Conservation (phyloP, 352 stramenopile genomes). For the Globisporangium okanoganense region DNA sequence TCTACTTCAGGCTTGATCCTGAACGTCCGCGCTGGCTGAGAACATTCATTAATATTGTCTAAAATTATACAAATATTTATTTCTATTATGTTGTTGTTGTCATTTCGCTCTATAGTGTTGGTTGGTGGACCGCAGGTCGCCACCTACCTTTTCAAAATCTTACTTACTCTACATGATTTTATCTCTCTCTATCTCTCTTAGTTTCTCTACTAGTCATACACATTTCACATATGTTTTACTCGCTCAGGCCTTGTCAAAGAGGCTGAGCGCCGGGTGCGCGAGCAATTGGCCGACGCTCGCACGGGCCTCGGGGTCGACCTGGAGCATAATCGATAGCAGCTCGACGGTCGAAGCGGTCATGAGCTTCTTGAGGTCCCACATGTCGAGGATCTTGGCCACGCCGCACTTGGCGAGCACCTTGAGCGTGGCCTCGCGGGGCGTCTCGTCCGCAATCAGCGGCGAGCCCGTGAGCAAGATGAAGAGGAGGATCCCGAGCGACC, state of each 20-base stretch:
- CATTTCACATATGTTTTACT: too few species aligned
- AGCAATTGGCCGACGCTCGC: slow-evolving; percentile 33
- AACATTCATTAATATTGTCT: neutral
- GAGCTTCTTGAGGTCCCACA: slow-evolving; percentile 37
- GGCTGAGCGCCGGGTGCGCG: slow-evolving; percentile 15
- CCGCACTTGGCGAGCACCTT: slow-evolving; percentile 33
- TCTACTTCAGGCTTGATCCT: neutral
- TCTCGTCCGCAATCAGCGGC: slow-evolving; percentile 34
- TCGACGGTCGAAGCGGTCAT: slow-evolving; percentile 32
- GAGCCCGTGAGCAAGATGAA: slow-evolving; percentile 58
- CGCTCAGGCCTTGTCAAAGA: slow-evolving; percentile 7
- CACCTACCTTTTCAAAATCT: neutral
- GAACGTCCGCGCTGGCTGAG: slow-evolving; percentile 3
- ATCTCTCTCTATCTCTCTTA: neutral
- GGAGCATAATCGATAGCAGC: slow-evolving; percentile 44
- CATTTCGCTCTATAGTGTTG: neutral
- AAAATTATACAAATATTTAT: neutral
- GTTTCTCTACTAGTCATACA: slow-evolving; percentile 3
- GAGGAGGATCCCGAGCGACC: slow-evolving; percentile 55
- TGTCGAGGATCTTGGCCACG: slow-evolving; percentile 46
- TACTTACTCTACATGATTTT: neutral
- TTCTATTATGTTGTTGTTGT: neutral
- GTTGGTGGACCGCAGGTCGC: neutral
- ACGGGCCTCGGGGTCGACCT: slow-evolving; percentile 36
- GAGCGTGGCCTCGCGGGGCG: slow-evolving; percentile 32